These are phyloP conservation scores for Pistacia vera DNA, from an alignment of 345 rosid genomes.

Conservation along the genomic window DNA sequence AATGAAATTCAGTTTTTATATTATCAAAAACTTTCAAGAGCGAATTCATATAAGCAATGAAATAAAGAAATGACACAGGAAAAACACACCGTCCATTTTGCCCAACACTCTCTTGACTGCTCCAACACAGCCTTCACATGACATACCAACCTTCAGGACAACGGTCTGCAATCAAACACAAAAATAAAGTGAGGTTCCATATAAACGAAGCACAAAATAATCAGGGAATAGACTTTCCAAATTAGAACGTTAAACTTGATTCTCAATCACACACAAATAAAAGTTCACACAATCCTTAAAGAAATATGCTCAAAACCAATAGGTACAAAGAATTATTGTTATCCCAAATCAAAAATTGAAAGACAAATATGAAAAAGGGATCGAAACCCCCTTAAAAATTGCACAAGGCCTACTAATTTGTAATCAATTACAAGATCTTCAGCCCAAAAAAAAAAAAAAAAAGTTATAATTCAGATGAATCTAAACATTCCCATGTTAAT, in stretches of 20 bases:
- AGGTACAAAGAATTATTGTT: too few relatives aligned
- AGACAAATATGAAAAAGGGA: too few relatives aligned
- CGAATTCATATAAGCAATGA: background rate
- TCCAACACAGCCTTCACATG: constrained; percentile 80
- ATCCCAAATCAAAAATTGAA: too few relatives aligned
- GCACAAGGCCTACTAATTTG: background rate
- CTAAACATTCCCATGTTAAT: background rate
- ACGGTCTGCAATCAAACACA: constrained; percentile 56
- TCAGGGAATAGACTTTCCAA: background rate
- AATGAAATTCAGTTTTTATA: background rate
- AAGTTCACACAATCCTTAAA: background rate
- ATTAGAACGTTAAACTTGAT: background rate
- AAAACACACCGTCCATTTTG: constrained; percentile 75
- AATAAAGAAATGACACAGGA: background rate
- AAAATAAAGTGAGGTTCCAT: background rate
- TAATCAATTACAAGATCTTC: background rate
- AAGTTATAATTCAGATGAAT: background rate
- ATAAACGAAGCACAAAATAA: background rate
- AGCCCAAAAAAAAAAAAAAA: background rate
- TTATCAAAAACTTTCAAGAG: background rate
- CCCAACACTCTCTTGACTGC: constrained; percentile 86
- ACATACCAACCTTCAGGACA: constrained; percentile 82
- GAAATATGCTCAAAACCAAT: too few relatives aligned
- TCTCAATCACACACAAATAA: background rate
- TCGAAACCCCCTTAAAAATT: background rate